Evolutionary conservation across 1,139 yeast genomes (phyloP).

Genomic region (Debaryomyces sp.): DNA sequence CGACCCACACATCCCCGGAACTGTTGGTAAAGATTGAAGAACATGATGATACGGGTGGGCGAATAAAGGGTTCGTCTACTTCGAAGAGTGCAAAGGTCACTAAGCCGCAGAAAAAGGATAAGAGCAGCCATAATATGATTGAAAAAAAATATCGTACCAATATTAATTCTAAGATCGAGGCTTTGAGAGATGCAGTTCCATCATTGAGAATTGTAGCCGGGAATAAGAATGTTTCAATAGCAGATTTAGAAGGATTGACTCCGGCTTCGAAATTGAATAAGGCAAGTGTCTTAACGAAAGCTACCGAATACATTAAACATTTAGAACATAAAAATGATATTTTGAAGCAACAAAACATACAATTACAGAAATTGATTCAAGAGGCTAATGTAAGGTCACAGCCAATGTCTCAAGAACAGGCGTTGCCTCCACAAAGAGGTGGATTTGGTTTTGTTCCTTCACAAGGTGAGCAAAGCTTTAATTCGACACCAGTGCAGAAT

Average conservation of each 20-base stretch:
- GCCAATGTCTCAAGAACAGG: slow-evolving; percentile 13
- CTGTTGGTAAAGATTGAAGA: slow-evolving; percentile 11
- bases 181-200: slow-evolving; percentile 77
- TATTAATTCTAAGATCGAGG: slow-evolving; percentile 71
- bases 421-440: slow-evolving; percentile 10
- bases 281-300: slow-evolving; percentile 85
- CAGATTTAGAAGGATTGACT: slow-evolving; percentile 78
- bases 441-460: slow-evolving; percentile 28
- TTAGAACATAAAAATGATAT: slow-evolving; percentile 68
- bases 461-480: slow-evolving; percentile 20
- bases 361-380: slow-evolving; percentile 44
- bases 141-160: slow-evolving; percentile 80
- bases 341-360: slow-evolving; percentile 56
- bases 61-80: neutral
- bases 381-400: slow-evolving; percentile 25
- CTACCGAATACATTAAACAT: slow-evolving; percentile 87
- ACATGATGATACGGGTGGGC: neutral
- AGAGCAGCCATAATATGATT: slow-evolving; percentile 77
- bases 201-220: slow-evolving; percentile 54
- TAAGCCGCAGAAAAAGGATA: slow-evolving; percentile 51
- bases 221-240: slow-evolving; percentile 37
- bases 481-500: slow-evolving; percentile 23
- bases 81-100: slow-evolving; percentile 21
- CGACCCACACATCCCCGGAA: slow-evolving; percentile 40
- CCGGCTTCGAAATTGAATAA: slow-evolving; percentile 88